Evolutionary conservation across 2,329 filamentous ascomycete genomes (phyloP).

Genomic region (Fusarium sublunatum): DNA sequence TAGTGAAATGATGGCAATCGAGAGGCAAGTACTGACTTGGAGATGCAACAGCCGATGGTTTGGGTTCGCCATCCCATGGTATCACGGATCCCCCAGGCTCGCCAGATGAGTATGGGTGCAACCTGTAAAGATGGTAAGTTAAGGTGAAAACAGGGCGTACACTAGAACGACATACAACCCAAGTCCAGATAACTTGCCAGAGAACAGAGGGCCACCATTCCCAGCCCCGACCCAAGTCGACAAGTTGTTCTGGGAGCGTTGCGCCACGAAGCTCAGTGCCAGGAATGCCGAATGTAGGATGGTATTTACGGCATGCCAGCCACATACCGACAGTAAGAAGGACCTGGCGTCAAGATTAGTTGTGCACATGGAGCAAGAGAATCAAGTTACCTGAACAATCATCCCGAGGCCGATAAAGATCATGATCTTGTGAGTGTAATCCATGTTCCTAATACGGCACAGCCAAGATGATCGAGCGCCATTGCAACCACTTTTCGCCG

Average conservation of each 20-base stretch:
- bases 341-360: conserved; percentile 55
- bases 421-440: conserved; percentile 59
- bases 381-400: conserved; percentile 60
- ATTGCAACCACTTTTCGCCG: neutral
- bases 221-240: conserved; percentile 63
- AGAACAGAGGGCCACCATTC: conserved; percentile 72
- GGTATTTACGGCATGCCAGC: conserved; percentile 71
- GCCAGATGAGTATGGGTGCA: conserved; percentile 69
- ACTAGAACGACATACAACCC: conserved; percentile 54
- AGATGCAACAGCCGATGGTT: conserved; percentile 63
- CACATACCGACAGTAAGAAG: conserved; percentile 68
- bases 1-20: neutral
- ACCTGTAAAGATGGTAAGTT: conserved; percentile 4
- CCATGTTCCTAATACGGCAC: conserved; percentile 48
- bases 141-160: neutral
- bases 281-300: conserved; percentile 67
- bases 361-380: neutral
- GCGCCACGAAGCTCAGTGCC: conserved; percentile 59
- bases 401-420: conserved; percentile 65
- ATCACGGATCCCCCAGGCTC: conserved; percentile 70
- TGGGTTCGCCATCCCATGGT: conserved; percentile 73
- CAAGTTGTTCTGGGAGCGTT: conserved; percentile 53
- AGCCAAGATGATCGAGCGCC: conserved; percentile 23
- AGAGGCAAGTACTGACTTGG: conserved; percentile 50
- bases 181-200: conserved; percentile 72